Evolutionary conservation across 139 green algal genomes (phyloP), one percentile per base, ranked within the genome.

Genomic region (Chlorella ohadii): DNA sequence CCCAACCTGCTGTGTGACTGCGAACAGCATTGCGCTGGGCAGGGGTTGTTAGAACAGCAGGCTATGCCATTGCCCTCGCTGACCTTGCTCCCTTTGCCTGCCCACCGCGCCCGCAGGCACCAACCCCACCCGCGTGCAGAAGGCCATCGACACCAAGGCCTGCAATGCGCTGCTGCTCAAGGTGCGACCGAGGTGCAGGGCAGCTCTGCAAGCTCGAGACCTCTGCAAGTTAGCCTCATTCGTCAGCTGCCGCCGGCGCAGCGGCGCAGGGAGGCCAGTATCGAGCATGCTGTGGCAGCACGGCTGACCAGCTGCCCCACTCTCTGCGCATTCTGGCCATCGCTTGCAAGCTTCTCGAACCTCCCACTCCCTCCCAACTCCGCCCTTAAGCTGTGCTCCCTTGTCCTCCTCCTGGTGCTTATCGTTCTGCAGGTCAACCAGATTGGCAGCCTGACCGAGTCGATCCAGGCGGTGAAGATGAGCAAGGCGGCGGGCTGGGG

Each of bases 111-210:
- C 51, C 22, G 51, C 51, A 59, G 51, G 51, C 76, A 99, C 97
- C 90, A 99, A 99, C 92, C 96, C 96, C 63, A 92, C 83, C 66
- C 92, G 96, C 65, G 95, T 99, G 55, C 89, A 96, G 91, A 93
- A 91, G 39, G 96, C 91, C 81, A 99, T 99, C 79, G 96, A 99
- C 86, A 91, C 87, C 56, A 99, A 99, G 93, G 87, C 91, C 19
- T 96, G 93, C 91, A 99, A 99, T 84, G 97, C 97, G 19, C 93
- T 99, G 84, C 92, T 99, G 87, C 92, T 99, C 82, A 99, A 99
- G 95, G 90, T 93, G 34, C 44, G 73, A 5, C 1, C 3, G 2
- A 34, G 31, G 31, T 33, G 11, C n/a, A n/a, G n/a, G n/a, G n/a
- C n/a, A n/a, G n/a, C n/a, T n/a, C n/a, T n/a, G n/a, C n/a, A n/a